Conservation (phyloP, 352 stramenopile genomes). For the Pythium folliculosum region DNA sequence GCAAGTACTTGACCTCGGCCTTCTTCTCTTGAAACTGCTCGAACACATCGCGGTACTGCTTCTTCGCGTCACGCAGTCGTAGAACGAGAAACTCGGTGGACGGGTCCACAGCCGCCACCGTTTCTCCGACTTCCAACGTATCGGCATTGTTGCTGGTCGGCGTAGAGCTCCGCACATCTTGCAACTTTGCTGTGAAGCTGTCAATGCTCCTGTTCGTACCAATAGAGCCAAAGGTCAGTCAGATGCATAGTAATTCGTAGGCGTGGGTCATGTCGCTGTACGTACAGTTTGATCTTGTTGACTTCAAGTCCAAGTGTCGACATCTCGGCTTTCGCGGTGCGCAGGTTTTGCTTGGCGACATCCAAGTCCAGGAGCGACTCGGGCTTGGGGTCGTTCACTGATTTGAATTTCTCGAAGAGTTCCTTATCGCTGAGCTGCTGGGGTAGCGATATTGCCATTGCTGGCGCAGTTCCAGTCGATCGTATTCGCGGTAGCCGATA, state of each 20-base stretch:
- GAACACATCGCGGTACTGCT: conserved; percentile 47
- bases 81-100: conserved; percentile 32
- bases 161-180: conserved; percentile 25
- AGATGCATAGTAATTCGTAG: too few relatives aligned
- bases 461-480: neutral
- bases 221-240: neutral
- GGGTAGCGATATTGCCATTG: neutral
- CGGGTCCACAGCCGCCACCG: neutral
- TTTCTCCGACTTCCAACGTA: neutral
- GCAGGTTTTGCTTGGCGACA: conserved; percentile 61
- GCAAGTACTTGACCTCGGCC: conserved; percentile 51
- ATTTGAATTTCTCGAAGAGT: conserved; percentile 57
- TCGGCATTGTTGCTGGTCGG: conserved; percentile 7
- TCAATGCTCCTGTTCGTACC: conserved; percentile 48
- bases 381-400: conserved; percentile 30
- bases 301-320: conserved; percentile 42
- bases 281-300: conserved; percentile 65
- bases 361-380: conserved; percentile 61
- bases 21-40: conserved; percentile 57
- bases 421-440: conserved; percentile 46
- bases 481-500: neutral
- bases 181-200: conserved; percentile 38
- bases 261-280: conserved; percentile 5
- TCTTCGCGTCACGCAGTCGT: conserved; percentile 66
- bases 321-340: conserved; percentile 40